Percentiles rank a stretch among this genome's conserved stretches.
phyloP scores from a whole-genome alignment of 129 eudicot species.

The Mikania micrantha region DNA sequence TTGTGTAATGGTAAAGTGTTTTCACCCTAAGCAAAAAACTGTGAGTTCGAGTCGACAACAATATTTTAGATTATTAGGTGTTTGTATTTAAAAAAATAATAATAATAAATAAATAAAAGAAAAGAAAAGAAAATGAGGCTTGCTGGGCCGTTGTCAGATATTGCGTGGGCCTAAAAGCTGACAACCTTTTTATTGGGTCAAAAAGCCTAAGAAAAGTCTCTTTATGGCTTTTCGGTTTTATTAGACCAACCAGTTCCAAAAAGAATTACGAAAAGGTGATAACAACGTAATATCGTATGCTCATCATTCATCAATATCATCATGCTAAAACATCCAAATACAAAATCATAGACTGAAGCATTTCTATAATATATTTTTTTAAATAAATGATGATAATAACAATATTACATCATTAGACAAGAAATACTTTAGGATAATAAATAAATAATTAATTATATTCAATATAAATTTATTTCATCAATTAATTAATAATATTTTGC shows the following conservation, averaged over 20 bases:
- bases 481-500: too few species aligned
- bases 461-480: too few species aligned
- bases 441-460: not conserved
- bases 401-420: too few species aligned
- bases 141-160: slow-evolving; percentile 20
- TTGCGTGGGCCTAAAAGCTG: slow-evolving; percentile 23
- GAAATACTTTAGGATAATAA: too few species aligned
- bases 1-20: too few species aligned
- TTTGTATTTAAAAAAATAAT: too few species aligned
- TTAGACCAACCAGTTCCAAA: not conserved
- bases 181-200: slow-evolving; percentile 20
- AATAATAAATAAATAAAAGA: not conserved
- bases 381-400: too few species aligned
- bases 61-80: too few species aligned
- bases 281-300: slow-evolving; percentile 12
- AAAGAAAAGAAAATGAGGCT: too few species aligned
- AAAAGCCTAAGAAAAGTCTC: not conserved
- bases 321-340: not conserved
- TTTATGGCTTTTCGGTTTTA: not conserved
- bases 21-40: too few species aligned
- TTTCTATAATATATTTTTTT: not conserved
- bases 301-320: too few species aligned
- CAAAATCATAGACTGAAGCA: not conserved
- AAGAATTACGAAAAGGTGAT: slow-evolving; percentile 14
- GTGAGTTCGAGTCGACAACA: too few species aligned